These are phyloP conservation scores for Microascus cirrosus DNA, from an alignment of 2,329 filamentous ascomycete genomes.

Conservation along the genomic window DNA sequence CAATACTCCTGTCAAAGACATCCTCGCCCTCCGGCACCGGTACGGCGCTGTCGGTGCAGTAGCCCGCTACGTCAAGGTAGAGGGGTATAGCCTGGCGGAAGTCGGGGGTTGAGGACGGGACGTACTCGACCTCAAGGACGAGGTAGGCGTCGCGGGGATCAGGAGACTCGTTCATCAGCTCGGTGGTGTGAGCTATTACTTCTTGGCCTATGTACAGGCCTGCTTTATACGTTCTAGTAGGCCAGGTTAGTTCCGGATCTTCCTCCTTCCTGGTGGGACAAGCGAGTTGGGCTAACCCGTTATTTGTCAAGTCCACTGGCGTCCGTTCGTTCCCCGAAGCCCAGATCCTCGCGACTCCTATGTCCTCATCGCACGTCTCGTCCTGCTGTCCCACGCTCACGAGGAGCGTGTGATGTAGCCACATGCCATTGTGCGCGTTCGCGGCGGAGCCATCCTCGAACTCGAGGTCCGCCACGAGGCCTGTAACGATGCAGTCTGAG, in stretches of 20 bases:
- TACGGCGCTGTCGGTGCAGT: conserved; percentile 10
- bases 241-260: not conserved
- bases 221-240: conserved; percentile 8
- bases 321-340: conserved; percentile 13
- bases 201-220: conserved; percentile 11
- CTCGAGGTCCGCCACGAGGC: conserved; percentile 13
- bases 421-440: conserved; percentile 18
- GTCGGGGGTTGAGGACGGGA: conserved; percentile 6
- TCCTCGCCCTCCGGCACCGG: conserved; percentile 4
- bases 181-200: conserved; percentile 6
- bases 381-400: not conserved
- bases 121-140: conserved; percentile 12
- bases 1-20: conserved; percentile 1
- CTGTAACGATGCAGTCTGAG: conserved; percentile 14
- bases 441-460: conserved; percentile 17
- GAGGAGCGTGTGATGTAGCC: conserved; percentile 15
- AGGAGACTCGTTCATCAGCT: conserved; percentile 12
- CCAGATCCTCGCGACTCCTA: conserved; percentile 7
- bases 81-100: conserved; percentile 9
- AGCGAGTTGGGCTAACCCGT: conserved; percentile 7
- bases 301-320: conserved; percentile 9
- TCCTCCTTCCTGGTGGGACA: not conserved
- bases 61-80: conserved; percentile 14
- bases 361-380: not conserved
- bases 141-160: conserved; percentile 8